phyloP scores from a whole-genome alignment of 208 protist species.

The Wallacemonas sp. region DNA sequence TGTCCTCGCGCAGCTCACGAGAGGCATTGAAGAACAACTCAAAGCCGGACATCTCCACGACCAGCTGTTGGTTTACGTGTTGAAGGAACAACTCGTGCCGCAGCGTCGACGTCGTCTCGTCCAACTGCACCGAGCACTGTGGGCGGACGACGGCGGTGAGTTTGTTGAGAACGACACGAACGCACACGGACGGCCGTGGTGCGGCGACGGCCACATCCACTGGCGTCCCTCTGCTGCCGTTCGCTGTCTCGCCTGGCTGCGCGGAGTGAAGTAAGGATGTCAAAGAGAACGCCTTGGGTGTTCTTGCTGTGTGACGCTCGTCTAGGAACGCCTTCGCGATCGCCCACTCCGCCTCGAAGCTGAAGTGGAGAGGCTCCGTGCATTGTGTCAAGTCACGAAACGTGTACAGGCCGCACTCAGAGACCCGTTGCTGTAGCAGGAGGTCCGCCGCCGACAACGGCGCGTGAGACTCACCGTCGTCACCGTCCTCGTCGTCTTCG shows the following conservation, averaged over 20 bases:
- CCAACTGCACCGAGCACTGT: neutral
- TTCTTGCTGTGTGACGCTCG: neutral
- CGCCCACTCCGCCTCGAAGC: slow-evolving; percentile 23
- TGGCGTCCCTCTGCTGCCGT: too few relatives aligned
- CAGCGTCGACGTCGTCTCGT: neutral
- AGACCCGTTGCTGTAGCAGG: neutral
- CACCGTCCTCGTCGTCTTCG: neutral
- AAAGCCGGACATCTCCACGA: slow-evolving; percentile 4
- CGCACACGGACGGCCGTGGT: neutral
- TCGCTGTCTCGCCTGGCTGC: too few relatives aligned
- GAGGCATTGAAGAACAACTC: slow-evolving; percentile 19
- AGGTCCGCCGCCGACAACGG: neutral
- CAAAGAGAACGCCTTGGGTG: neutral
- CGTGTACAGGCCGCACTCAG: neutral
- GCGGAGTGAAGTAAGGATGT: neutral
- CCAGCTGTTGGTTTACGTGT: slow-evolving; percentile 26
- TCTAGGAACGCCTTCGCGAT: slow-evolving; percentile 19
- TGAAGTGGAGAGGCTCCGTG: neutral
- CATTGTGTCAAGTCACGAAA: neutral
- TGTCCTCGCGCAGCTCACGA: slow-evolving; percentile 22
- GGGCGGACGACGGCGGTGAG: neutral
- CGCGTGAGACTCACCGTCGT: neutral
- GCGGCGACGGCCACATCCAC: neutral
- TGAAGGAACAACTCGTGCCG: slow-evolving; percentile 7
- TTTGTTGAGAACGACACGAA: neutral